Conservation (phyloP, 257 asterid genomes). For the Asclepias syriaca region DNA sequence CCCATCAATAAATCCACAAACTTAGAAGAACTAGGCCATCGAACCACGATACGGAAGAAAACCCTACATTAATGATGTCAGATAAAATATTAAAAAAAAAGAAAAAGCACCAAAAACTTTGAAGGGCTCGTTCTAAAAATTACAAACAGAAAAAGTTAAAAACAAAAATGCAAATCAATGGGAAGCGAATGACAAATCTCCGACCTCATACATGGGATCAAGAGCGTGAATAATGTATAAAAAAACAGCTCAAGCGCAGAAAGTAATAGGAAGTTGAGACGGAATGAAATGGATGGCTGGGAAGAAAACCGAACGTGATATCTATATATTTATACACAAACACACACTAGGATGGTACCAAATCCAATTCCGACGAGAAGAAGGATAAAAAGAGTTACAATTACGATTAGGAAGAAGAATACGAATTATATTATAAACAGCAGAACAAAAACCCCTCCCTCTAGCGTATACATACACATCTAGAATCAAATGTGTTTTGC, state of each 20-base stretch:
- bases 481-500: not conserved
- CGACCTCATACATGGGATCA: not conserved
- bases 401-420: constrained; percentile 13
- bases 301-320: not conserved
- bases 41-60: constrained; percentile 13
- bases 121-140: constrained; percentile 6
- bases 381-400: not conserved
- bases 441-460: not conserved
- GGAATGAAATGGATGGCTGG: not conserved
- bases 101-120: constrained; percentile 20
- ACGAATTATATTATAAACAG: not conserved
- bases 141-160: constrained; percentile 1
- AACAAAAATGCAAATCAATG: not conserved
- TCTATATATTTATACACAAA: too few species aligned
- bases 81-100: constrained; percentile 17
- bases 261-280: not conserved
- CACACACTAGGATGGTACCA: not conserved
- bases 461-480: not conserved
- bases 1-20: not conserved
- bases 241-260: not conserved
- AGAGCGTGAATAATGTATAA: not conserved
- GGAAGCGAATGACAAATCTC: not conserved
- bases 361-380: constrained; percentile 5
- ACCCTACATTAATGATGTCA: constrained; percentile 23
- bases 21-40: not conserved